Percentiles rank a stretch among this genome's conserved stretches.
These are phyloP conservation scores for Gaeumannomyces tritici DNA, from an alignment of 2,329 filamentous ascomycete genomes.

Conservation along the genomic window DNA sequence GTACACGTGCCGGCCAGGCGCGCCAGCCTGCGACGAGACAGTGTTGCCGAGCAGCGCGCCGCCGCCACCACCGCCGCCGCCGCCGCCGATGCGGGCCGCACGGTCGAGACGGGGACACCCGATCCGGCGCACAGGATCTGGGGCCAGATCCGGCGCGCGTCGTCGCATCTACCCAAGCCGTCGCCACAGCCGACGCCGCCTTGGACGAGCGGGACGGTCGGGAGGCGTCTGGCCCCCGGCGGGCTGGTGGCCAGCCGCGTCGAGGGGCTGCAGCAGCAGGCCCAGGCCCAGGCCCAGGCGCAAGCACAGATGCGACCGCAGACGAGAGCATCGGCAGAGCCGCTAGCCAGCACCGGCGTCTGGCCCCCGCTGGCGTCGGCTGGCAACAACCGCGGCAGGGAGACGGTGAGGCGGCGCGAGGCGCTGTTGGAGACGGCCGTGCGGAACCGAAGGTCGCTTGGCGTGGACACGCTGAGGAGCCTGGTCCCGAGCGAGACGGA, in stretches of 20 bases:
- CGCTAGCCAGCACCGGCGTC: neutral
- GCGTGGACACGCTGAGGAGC: slow-evolving; percentile 10
- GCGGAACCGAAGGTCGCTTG: slow-evolving; percentile 7
- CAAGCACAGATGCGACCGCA: neutral
- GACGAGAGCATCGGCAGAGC: neutral
- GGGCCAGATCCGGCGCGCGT: slow-evolving; percentile 10
- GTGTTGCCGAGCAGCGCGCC: neutral
- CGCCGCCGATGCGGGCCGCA: neutral
- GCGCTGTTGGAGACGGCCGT: slow-evolving; percentile 5
- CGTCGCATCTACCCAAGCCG: slow-evolving; percentile 1
- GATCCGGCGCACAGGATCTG: slow-evolving; percentile 10
- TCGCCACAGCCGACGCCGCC: neutral
- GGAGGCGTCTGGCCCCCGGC: neutral
- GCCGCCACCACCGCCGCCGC: no score
- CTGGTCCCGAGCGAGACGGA: slow-evolving; percentile 6
- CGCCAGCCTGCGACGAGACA: slow-evolving; percentile 6
- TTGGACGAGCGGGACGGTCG: neutral
- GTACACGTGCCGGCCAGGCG: neutral
- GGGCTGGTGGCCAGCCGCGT: slow-evolving; percentile 3
- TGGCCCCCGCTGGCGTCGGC: no score
- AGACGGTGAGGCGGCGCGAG: slow-evolving; percentile 7
- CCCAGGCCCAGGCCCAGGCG: neutral
- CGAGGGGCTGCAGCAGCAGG: slow-evolving; percentile 2
- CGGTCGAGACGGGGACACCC: neutral
- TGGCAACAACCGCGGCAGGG: neutral